Conservation (phyloP, 139 green algal genomes). For the Gonium pectorale region DNA sequence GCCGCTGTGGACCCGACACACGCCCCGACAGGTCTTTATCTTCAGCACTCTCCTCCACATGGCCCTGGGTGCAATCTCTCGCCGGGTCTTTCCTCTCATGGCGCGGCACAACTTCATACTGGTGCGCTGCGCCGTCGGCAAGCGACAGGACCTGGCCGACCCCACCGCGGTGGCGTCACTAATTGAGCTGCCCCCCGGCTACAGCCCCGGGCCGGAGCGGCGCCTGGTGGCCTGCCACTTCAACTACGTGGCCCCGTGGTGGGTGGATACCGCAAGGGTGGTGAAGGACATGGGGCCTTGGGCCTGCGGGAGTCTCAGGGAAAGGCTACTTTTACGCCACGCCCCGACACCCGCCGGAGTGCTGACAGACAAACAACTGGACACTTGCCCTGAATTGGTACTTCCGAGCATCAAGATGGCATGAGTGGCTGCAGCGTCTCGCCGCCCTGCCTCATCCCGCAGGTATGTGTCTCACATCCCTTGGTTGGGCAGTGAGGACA, state of each 20-base stretch:
- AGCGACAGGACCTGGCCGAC: constrained; percentile 21
- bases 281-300: no score
- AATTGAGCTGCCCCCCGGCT: background rate
- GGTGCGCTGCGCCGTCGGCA: background rate
- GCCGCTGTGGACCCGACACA: no score
- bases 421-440: no score
- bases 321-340: no score
- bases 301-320: no score
- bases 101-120: background rate
- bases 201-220: constrained; percentile 1
- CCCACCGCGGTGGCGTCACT: background rate
- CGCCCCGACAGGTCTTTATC: background rate
- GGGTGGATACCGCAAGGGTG: no score
- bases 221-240: constrained; percentile 12
- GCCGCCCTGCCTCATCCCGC: background rate
- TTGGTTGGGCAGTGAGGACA: background rate
- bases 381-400: no score
- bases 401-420: no score
- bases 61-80: background rate
- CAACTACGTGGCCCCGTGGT: constrained; percentile 22
- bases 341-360: no score
- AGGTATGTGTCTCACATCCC: no score
- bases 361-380: no score
- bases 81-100: background rate
- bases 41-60: background rate